These are phyloP conservation scores for Botrytis elliptica DNA, from an alignment of 2,329 filamentous ascomycete species.

Conservation along the genomic window DNA sequence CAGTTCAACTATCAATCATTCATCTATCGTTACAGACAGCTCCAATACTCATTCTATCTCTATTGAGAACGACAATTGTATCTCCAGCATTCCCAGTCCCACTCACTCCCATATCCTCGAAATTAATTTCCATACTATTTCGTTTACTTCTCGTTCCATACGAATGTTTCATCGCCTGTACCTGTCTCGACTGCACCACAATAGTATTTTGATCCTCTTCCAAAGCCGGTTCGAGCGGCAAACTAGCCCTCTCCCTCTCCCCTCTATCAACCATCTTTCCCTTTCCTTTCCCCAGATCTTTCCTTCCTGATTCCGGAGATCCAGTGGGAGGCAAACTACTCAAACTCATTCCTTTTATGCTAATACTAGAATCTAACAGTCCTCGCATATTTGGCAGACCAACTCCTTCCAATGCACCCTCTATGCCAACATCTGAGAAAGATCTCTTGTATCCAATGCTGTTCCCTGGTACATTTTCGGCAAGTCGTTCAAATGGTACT, in stretches of 20 bases:
- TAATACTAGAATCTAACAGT: slow-evolving; percentile 7
- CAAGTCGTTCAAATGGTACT: slow-evolving; percentile 10
- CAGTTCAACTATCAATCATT: background rate
- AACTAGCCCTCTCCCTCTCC: background rate
- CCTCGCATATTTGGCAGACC: slow-evolving; percentile 9
- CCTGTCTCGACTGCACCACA: background rate
- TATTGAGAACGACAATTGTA: slow-evolving; percentile 6
- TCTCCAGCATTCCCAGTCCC: background rate
- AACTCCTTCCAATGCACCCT: background rate
- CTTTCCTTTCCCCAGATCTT: slow-evolving; percentile 2
- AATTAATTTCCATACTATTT: background rate
- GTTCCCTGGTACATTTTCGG: slow-evolving; percentile 13
- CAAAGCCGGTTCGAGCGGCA: background rate
- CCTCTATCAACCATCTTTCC: slow-evolving; percentile 7
- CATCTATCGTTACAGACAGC: slow-evolving; percentile 21
- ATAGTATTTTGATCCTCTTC: background rate
- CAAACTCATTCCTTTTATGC: slow-evolving; percentile 17
- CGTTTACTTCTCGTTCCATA: slow-evolving; percentile 19
- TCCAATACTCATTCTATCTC: slow-evolving; percentile 16
- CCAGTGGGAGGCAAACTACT: slow-evolving; percentile 13
- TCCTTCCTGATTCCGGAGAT: slow-evolving; percentile 5
- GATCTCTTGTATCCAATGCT: slow-evolving; percentile 18
- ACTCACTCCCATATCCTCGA: background rate
- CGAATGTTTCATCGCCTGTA: background rate
- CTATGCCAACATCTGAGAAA: slow-evolving; percentile 6